Percentiles rank a stretch among this genome's conserved stretches.
Conservation (phyloP, 2,329 filamentous ascomycete genomes). For the Akanthomyces dipterigenus region DNA sequence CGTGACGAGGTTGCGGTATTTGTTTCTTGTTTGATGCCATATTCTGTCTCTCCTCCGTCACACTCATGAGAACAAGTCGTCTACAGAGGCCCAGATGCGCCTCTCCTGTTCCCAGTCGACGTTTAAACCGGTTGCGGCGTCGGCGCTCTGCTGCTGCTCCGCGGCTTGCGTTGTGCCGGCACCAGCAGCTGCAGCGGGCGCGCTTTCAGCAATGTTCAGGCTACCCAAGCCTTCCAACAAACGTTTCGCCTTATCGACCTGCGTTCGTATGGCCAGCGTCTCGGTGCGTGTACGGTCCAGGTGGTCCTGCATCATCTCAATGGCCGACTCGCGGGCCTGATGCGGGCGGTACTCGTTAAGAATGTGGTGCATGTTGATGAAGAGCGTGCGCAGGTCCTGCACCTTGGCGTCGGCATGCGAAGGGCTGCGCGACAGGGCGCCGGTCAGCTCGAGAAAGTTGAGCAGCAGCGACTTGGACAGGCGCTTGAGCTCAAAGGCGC, state of each 20-base stretch:
- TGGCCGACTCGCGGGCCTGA: conserved; percentile 82
- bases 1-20: not conserved
- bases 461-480: conserved; percentile 79
- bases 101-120: conserved; percentile 17
- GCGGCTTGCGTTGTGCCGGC: conserved; percentile 1
- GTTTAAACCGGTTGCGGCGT: conserved; percentile 12
- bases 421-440: conserved; percentile 31
- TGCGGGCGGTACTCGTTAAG: conserved; percentile 93
- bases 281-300: conserved; percentile 66
- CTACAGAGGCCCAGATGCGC: conserved; percentile 37
- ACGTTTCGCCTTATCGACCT: conserved; percentile 65
- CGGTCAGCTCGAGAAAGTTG: conserved; percentile 80
- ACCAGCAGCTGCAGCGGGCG: conserved; percentile 10
- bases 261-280: conserved; percentile 60
- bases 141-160: conserved; percentile 15
- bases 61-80: conserved; percentile 32
- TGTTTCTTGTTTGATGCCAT: not conserved
- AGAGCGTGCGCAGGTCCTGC: conserved; percentile 69
- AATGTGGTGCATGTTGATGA: conserved; percentile 87
- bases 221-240: conserved; percentile 64
- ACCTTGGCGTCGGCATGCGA: conserved; percentile 61
- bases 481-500: conserved; percentile 63
- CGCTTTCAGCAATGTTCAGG: conserved; percentile 28
- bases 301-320: conserved; percentile 81
- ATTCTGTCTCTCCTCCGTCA: not conserved